Evolutionary conservation across 1,139 yeast genomes (phyloP), one percentile per base, ranked within the genome.

Genomic region (Ogataea hybrid): DNA sequence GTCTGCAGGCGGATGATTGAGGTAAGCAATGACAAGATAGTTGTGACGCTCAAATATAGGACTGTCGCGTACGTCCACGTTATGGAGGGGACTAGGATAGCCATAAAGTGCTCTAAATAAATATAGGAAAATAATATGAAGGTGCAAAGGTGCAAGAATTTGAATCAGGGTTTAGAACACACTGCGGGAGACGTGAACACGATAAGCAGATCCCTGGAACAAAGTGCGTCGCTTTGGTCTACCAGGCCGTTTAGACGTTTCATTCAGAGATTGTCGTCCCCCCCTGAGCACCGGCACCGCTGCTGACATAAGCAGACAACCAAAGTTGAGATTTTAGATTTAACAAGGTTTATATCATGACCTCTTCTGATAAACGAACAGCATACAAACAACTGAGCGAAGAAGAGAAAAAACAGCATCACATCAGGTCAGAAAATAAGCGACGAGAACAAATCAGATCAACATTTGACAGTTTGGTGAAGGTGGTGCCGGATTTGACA

Each of bases 381-480:
- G 18, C 44, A 12, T 38, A 35, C 14, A 49, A 43, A 29, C 59
- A 58, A 31, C 51, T 68, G 14, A 50, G 67, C 0, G 60, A 59
- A 12, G 69, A 62, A 39, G 69, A 69, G 49, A 65, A 64, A 44
- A 65, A 69, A 36, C 48, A 56, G n/a, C 69, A 69, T 41, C 75
- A 70, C 47, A 69, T 69, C 3, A 52, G 57, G 28, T 68, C 73
- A 5, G 75, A 70, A 43, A 67, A 66, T 41, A 63, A 64, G 41
- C 56, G 75, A 40, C 54, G 75, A 40, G 69, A 65, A 27, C 62
- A 63, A 37, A 65, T 69, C 5, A 50, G 74, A 31, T 56, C 63
- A 2, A 64, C 68, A 2, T 70, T 67, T 43, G 74, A 69, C 44
- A 59, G 58, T 35, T 45, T 70, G 27, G 73, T 69, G 1, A 56